These are phyloP conservation scores for Collariella sp. DNA, from an alignment of 495 filamentous ascomycete genomes.

Conservation along the genomic window DNA sequence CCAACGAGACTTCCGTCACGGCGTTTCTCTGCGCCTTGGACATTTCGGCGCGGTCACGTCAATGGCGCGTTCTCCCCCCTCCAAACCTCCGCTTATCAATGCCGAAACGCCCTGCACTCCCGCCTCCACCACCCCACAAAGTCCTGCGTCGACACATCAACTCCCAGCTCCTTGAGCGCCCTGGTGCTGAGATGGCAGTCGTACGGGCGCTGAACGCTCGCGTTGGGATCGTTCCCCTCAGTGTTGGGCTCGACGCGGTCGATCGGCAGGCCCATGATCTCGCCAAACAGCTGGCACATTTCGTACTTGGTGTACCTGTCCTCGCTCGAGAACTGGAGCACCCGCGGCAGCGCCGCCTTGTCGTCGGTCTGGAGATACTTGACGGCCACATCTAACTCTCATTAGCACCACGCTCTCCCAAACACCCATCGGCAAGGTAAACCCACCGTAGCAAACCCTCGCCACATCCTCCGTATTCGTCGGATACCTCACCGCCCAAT, in stretches of 20 bases:
- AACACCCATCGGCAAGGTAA: not conserved
- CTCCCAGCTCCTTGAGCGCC: conserved; percentile 63
- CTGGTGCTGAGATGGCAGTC: conserved; percentile 82
- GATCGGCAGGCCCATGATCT: conserved; percentile 72
- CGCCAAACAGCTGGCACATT: conserved; percentile 71
- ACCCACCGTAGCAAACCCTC: conserved; percentile 55
- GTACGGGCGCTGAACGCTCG: conserved; percentile 70
- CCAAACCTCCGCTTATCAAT: conserved; percentile 24
- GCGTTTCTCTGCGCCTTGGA: not conserved
- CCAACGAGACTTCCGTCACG: not conserved
- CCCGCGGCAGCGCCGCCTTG: conserved; percentile 48
- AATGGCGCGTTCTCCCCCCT: not conserved
- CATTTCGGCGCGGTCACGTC: not conserved
- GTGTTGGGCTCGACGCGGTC: conserved; percentile 61
- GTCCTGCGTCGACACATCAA: conserved; percentile 65
- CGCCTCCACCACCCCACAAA: conserved; percentile 77
- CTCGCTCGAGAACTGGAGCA: conserved; percentile 84
- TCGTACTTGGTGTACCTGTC: conserved; percentile 86
- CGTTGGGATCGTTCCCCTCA: conserved; percentile 67
- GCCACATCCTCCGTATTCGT: conserved; percentile 82
- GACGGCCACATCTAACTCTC: conserved; percentile 47
- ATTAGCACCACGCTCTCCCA: too few species aligned
- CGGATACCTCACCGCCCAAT: conserved; percentile 79
- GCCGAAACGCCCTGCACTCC: conserved; percentile 41
- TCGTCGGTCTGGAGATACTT: conserved; percentile 50